phyloP scores from a whole-genome alignment of 2,329 filamentous ascomycete species.

The Pestalotiopsis sp. region DNA sequence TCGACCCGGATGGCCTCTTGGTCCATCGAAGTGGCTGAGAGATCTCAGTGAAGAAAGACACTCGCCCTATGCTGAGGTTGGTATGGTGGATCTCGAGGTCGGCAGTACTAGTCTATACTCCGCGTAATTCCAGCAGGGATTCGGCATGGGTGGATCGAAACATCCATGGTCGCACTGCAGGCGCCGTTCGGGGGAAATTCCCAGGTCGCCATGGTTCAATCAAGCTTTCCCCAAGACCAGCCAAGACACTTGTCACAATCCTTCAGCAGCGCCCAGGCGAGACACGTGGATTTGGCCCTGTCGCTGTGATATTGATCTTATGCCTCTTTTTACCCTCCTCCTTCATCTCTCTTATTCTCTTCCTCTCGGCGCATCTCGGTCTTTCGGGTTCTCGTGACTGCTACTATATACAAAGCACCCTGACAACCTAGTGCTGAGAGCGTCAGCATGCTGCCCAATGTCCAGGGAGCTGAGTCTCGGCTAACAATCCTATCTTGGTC shows the following conservation, averaged over 20 bases:
- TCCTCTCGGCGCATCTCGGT: background rate
- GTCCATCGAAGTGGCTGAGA: background rate
- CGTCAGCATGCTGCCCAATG: background rate
- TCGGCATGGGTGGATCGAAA: background rate
- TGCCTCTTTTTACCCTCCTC: background rate
- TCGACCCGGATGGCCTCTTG: background rate
- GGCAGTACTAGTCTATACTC: background rate
- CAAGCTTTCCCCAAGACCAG: conserved; percentile 8
- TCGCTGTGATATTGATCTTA: background rate
- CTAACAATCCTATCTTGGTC: background rate
- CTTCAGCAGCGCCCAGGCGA: background rate
- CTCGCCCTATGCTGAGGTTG: background rate
- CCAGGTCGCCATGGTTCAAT: background rate
- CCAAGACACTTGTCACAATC: background rate
- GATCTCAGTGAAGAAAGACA: background rate
- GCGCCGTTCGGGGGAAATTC: background rate
- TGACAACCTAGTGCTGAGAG: background rate
- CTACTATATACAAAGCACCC: background rate
- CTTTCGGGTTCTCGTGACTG: background rate
- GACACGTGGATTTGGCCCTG: background rate
- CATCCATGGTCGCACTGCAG: background rate
- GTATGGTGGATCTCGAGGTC: background rate
- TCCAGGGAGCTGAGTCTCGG: background rate
- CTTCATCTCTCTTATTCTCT: background rate
- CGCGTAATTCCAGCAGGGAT: background rate